Evolutionary conservation across 2,329 filamentous ascomycete genomes (phyloP), one percentile per base, ranked within the genome.

Genomic region (Alternaria conjuncta): DNA sequence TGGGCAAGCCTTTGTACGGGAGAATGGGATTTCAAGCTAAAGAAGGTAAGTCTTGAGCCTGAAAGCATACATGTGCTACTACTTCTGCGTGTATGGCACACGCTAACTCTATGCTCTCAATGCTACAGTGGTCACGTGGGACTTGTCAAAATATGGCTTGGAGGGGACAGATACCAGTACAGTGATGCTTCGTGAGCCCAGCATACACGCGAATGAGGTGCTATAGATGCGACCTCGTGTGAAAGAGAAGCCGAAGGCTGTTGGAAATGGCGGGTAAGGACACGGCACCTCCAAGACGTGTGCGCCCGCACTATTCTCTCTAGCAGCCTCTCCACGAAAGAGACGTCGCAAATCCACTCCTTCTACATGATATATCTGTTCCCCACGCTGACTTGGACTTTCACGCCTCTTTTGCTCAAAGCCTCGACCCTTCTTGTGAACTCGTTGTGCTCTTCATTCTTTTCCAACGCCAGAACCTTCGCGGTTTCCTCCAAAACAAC

Each of bases 1-100:
- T 75, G 56, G 83, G 82, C 0, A 77, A 71, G 53, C 77, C 75
- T 8, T 59, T 85, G 53, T 85, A 85, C 64, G 71, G 67, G 55
- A 74, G 72, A 26, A 61, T 70, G 30, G 76, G 75, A 10, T 80
- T 78, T 26, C 55, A 45, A 51, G 12, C 44, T n/a, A 46, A 36
- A 21, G 60, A 63, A 32, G 49, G 49, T 53, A 25, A 53, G 49
- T 53, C 28, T 10, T 23, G 20, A 32, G 21, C 20, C 12, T 23
- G 36, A 11, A 13, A 13, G 20, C 36, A 36, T 41, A 36, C 32
- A 36, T 36, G 32, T 36, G 32, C 32, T 36, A 36, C 32, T 36
- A 36, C 32, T 36, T 36, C 32, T 36, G 32, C 32, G 13, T 32
- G 7, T 36, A n/a, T 41, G 13, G 5, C 13, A n/a, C 28, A 12